A percentile compares a stretch with the other conserved stretches of the same genome.
Conservation (phyloP, 1,139 yeast species). For the Sugiyamaella castrensis region DNA sequence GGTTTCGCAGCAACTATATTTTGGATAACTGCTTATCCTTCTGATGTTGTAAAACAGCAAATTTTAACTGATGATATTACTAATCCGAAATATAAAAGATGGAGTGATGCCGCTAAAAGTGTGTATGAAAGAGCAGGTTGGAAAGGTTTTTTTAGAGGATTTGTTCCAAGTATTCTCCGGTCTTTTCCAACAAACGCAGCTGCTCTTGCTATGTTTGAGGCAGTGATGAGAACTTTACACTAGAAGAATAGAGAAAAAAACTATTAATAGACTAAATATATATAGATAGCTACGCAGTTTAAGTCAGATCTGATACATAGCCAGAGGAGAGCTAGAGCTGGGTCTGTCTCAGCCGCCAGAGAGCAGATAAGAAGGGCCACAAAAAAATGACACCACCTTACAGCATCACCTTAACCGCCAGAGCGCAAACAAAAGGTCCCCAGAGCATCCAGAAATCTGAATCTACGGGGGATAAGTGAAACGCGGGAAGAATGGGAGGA, state of each 20-base stretch:
- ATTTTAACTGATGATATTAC: conserved; percentile 77
- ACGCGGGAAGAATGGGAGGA: no score
- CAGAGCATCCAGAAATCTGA: no score
- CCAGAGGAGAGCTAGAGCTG: neutral
- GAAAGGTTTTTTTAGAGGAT: conserved; percentile 73
- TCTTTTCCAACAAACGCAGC: conserved; percentile 82
- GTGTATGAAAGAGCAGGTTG: conserved; percentile 61
- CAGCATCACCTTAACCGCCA: no score
- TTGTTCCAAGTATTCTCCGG: conserved; percentile 62
- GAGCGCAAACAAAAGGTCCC: no score
- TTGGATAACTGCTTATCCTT: conserved; percentile 89
- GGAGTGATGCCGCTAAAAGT: conserved; percentile 68
- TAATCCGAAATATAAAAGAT: conserved; percentile 65
- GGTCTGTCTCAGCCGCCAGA: neutral
- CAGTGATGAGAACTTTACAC: conserved; percentile 64
- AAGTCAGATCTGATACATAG: neutral
- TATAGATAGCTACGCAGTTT: neutral
- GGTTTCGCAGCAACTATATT: conserved; percentile 79
- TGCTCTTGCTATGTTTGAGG: conserved; percentile 87
- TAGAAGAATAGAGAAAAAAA: conserved; percentile 21
- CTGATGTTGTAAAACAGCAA: conserved; percentile 85
- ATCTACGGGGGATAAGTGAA: no score
- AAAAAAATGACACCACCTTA: no score
- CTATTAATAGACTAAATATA: no score
- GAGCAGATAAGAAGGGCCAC: no score